Evolutionary conservation across 1,284 basidiomycete genomes (phyloP).

Genomic region (Apiotrichum porosum): DNA sequence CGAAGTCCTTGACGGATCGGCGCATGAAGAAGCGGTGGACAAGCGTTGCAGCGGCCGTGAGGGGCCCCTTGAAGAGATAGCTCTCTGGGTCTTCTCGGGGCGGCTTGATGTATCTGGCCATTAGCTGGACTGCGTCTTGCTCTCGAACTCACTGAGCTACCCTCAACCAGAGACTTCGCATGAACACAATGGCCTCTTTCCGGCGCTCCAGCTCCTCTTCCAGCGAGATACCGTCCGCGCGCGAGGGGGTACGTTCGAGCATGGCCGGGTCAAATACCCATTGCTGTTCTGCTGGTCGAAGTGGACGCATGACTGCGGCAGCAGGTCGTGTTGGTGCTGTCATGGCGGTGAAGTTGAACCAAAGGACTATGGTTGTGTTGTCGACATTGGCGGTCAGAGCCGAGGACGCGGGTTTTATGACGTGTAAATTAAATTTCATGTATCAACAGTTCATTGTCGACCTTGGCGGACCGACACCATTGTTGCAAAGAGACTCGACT

Average conservation of each 20-base stretch:
- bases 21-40: constrained; percentile 95
- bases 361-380: too few species aligned
- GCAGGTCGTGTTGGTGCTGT: too few species aligned
- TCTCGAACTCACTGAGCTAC: constrained; percentile 3
- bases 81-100: constrained; percentile 15
- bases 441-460: too few species aligned
- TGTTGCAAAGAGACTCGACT: too few species aligned
- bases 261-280: constrained; percentile 31
- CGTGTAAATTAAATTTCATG: too few species aligned
- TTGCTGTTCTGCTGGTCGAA: constrained; percentile 28
- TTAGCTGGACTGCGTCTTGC: too few species aligned
- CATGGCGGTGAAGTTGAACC: too few species aligned
- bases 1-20: constrained; percentile 75
- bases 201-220: constrained; percentile 31
- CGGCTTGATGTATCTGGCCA: background rate
- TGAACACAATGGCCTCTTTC: constrained; percentile 20
- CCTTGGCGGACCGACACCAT: too few species aligned
- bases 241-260: constrained; percentile 32
- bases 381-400: too few species aligned
- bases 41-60: constrained; percentile 80
- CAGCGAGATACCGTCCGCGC: constrained; percentile 22
- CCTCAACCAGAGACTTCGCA: constrained; percentile 13
- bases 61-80: constrained; percentile 28
- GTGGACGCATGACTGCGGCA: constrained; percentile 29
- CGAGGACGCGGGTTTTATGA: too few species aligned